Evolutionary conservation across 2,329 filamentous ascomycete species (phyloP).

Genomic region (Calonectria naviculata): DNA sequence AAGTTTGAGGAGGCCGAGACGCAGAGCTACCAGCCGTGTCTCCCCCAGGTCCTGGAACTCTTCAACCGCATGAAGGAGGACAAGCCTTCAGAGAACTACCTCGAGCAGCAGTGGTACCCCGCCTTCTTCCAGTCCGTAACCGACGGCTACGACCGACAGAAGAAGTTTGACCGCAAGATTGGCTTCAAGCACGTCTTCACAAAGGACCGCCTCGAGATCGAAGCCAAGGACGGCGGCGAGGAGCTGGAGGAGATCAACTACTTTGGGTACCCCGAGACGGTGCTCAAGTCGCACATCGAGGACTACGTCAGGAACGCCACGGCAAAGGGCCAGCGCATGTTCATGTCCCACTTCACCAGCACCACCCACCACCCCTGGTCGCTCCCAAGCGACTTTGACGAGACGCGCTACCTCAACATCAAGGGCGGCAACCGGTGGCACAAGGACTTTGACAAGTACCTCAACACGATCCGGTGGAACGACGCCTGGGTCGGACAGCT

Average conservation of each 20-base stretch:
- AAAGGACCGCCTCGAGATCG: conserved; percentile 40
- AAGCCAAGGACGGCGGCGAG: conserved; percentile 22
- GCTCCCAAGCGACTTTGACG: conserved; percentile 31
- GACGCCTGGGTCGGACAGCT: conserved; percentile 47
- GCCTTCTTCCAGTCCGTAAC: conserved; percentile 51
- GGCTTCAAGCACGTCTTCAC: conserved; percentile 45
- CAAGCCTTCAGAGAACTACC: conserved; percentile 32
- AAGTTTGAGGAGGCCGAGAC: conserved; percentile 55
- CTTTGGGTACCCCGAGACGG: conserved; percentile 48
- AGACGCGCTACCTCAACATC: conserved; percentile 26
- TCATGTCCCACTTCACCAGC: conserved; percentile 50
- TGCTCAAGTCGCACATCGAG: conserved; percentile 44
- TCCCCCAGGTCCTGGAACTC: conserved; percentile 52
- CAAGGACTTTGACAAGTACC: conserved; percentile 46
- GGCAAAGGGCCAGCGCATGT: conserved; percentile 46
- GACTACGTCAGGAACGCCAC: conserved; percentile 44
- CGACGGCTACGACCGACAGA: conserved; percentile 48
- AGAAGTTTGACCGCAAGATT: conserved; percentile 44
- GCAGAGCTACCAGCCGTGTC: conserved; percentile 57
- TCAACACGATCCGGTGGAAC: conserved; percentile 46
- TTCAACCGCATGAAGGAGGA: conserved; percentile 45
- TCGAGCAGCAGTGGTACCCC: conserved; percentile 45
- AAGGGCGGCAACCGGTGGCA: conserved; percentile 39
- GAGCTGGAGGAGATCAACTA: conserved; percentile 43
- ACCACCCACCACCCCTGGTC: conserved; percentile 49